Conservation (phyloP, 2,329 filamentous ascomycete species). For the Coniochaeta sp. region DNA sequence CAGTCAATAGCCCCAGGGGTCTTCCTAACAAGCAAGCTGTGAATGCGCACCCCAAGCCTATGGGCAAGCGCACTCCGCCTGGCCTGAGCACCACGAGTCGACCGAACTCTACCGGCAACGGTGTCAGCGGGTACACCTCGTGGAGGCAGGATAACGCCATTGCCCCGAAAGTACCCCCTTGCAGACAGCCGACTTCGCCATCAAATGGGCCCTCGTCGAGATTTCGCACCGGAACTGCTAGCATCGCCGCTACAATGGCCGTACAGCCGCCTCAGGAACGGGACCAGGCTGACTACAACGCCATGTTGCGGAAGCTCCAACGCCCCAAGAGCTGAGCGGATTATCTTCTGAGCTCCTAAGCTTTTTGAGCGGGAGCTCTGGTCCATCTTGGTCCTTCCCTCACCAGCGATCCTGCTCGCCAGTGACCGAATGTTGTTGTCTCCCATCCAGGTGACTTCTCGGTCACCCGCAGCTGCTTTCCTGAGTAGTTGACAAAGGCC, state of each 20-base stretch:
- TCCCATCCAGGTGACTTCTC: no score
- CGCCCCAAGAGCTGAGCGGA: not conserved
- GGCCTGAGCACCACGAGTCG: not conserved
- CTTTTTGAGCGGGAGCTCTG: not conserved
- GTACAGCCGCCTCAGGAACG: not conserved
- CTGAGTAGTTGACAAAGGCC: no score
- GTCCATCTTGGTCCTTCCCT: not conserved
- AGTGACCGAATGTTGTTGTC: no score
- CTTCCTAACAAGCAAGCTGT: constrained; percentile 10
- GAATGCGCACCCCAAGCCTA: not conserved
- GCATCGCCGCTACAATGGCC: not conserved
- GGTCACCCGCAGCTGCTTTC: no score
- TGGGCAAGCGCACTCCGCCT: not conserved
- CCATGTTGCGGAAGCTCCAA: not conserved
- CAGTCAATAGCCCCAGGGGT: constrained; percentile 24
- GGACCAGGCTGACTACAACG: not conserved
- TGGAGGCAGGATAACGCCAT: not conserved
- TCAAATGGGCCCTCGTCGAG: no score
- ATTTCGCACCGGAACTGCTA: not conserved
- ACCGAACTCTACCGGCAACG: not conserved
- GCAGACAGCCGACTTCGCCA: no score
- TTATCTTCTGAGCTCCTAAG: not conserved
- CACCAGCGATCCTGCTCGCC: no score
- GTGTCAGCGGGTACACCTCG: not conserved
- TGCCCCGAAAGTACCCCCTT: no score